These are phyloP conservation scores for Erodium maritimum DNA, from an alignment of 345 rosid genomes.

Conservation along the genomic window DNA sequence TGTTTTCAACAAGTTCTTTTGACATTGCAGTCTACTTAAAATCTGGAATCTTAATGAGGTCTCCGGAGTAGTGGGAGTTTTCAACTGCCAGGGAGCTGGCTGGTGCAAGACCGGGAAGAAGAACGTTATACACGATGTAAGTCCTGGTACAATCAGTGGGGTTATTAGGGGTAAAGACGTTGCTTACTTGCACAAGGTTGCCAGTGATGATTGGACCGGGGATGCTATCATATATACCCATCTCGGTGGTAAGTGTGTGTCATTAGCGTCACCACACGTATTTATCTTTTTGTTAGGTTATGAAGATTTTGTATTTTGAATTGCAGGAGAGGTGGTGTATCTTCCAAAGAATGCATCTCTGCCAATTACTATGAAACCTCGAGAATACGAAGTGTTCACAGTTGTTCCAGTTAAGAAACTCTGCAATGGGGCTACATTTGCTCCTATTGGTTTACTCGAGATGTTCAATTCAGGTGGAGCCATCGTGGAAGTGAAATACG, in stretches of 20 bases:
- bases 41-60: constrained; percentile 54
- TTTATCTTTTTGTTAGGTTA: background rate
- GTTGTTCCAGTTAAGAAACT: constrained; percentile 43
- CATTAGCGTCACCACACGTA: background rate
- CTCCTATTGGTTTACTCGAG: constrained; percentile 38
- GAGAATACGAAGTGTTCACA: constrained; percentile 47
- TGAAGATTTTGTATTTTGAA: background rate
- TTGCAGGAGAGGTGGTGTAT: constrained; percentile 47
- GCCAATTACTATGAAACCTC: constrained; percentile 46
- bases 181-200: constrained; percentile 41
- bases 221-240: constrained; percentile 45
- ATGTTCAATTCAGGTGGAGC: constrained; percentile 65
- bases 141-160: constrained; percentile 44
- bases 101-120: constrained; percentile 54
- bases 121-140: constrained; percentile 46
- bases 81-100: constrained; percentile 64
- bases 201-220: constrained; percentile 41
- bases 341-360: constrained; percentile 41
- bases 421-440: constrained; percentile 23
- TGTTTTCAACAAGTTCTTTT: background rate
- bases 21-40: constrained; percentile 38
- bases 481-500: constrained; percentile 28
- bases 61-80: constrained; percentile 47
- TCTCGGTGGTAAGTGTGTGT: constrained; percentile 30
- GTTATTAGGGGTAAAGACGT: constrained; percentile 40